phyloP scores from a whole-genome alignment of 1,139 yeast species.

The Spathaspora sp. region DNA sequence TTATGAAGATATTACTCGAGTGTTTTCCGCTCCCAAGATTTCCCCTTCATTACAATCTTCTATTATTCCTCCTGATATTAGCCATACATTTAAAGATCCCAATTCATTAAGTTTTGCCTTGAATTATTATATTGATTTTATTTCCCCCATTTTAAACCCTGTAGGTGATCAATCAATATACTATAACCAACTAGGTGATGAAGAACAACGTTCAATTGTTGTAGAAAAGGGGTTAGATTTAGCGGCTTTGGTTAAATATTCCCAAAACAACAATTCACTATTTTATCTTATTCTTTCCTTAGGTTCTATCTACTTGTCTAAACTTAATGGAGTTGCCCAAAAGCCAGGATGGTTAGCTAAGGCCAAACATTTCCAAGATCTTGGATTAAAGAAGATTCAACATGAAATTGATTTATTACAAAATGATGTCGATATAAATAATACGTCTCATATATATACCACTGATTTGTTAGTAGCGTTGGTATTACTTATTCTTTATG shows the following conservation, averaged over 20 bases:
- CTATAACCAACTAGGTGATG: slow-evolving; percentile 12
- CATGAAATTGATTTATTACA: slow-evolving; percentile 11
- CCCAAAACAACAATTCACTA: slow-evolving; percentile 23
- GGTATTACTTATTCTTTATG: slow-evolving; percentile 26
- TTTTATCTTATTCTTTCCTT: slow-evolving; percentile 26
- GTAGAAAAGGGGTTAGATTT: slow-evolving; percentile 27
- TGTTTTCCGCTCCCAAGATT: slow-evolving; percentile 3
- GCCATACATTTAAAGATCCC: slow-evolving; percentile 13
- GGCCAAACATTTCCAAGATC: slow-evolving; percentile 18
- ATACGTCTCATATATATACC: slow-evolving; percentile 6
- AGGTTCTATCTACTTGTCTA: slow-evolving; percentile 28
- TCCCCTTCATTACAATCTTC: slow-evolving; percentile 14
- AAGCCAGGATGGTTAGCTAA: slow-evolving; percentile 19
- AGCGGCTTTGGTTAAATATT: slow-evolving; percentile 23
- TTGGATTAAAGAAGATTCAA: slow-evolving; percentile 17
- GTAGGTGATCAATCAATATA: slow-evolving; percentile 18
- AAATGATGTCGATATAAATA: slow-evolving; percentile 5
- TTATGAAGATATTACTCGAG: slow-evolving; percentile 13
- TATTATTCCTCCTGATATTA: slow-evolving; percentile 24
- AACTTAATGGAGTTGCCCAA: slow-evolving; percentile 12
- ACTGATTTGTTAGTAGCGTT: slow-evolving; percentile 24
- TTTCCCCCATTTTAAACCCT: slow-evolving; percentile 30
- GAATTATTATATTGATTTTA: slow-evolving; percentile 25
- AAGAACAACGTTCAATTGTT: slow-evolving; percentile 12
- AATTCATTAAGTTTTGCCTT: slow-evolving; percentile 23